Base-by-base conservation (phyloP, 2,329 filamentous ascomycete species). In the Dryadomyces quercus-mongolicae region DNA sequence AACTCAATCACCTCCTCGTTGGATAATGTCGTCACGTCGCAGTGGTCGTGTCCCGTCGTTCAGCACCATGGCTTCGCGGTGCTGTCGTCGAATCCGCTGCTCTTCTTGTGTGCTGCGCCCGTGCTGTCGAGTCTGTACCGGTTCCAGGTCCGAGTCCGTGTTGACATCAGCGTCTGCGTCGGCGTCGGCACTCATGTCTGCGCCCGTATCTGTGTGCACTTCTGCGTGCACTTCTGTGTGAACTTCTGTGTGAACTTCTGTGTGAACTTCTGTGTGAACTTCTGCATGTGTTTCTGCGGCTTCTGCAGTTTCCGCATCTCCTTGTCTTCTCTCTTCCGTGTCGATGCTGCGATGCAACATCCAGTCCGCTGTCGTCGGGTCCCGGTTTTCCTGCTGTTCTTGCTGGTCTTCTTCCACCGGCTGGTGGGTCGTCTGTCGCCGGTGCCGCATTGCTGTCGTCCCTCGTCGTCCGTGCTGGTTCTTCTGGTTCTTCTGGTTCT, bases 1-100 rank as follows among this genome's bases (percentile, higher is more conserved):
- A n/a, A n/a, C n/a, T 57, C 53, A 72, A 49, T 71, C 70, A 48
- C 75, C 70, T 42, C 75, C 76, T 57, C 80, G 71, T 66, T 93
- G 84, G 53, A 91, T 88, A 40, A 95, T 94, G 64, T 95, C 87
- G 47, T 81, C 81, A 58, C 82, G 79, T 4, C 79, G 82, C 47
- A 95, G 67, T 1, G 87, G 85, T 36, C 84, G 77, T 21, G 81
- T 88, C n/a, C 88, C 87, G 63, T 95, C 89, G 62, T 90, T 92
- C 55, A 95, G 73, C 20, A 96, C 90, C 80, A 96, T 91, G 5
- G 89, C 90, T 70, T 95, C 89, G 60, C 90, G 78, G 63, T 92
- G 79, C 51, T 88, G 78, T 59, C 90, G 78, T 56, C 89, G 75
- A 57, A 91, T 73, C 53, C 85, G 79, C 62, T 87, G 83, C 66